phyloP scores from a whole-genome alignment of 805 yeast genomes.

The Cyberlindnera xishuangbannaensis region DNA sequence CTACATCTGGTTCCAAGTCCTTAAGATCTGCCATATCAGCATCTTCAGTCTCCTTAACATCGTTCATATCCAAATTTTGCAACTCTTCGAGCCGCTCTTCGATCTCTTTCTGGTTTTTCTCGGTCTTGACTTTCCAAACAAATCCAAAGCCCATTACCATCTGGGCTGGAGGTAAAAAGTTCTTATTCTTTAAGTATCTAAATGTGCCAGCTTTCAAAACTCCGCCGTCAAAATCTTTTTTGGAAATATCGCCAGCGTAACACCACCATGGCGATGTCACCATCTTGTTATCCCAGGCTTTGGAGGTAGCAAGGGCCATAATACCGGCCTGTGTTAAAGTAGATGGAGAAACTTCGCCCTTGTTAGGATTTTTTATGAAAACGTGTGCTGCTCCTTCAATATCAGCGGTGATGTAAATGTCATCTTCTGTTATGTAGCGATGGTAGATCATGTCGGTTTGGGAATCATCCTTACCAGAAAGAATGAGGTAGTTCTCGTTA shows the following conservation, averaged over 20 bases:
- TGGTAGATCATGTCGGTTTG: slow-evolving; percentile 80
- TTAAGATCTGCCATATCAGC: slow-evolving; percentile 7
- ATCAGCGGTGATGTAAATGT: slow-evolving; percentile 69
- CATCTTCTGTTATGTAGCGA: slow-evolving; percentile 69
- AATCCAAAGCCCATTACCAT: slow-evolving; percentile 87
- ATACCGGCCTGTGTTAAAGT: slow-evolving; percentile 88
- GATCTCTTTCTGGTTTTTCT: slow-evolving; percentile 36
- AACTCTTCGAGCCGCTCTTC: slow-evolving; percentile 22
- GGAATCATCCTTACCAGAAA: slow-evolving; percentile 77
- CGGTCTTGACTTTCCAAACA: slow-evolving; percentile 64
- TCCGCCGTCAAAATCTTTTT: slow-evolving; percentile 57
- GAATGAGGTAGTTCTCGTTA: slow-evolving; percentile 77
- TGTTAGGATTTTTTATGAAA: slow-evolving; percentile 72
- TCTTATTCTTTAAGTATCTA: slow-evolving; percentile 46
- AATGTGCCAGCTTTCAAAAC: slow-evolving; percentile 60
- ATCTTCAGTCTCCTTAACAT: slow-evolving; percentile 5
- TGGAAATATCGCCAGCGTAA: slow-evolving; percentile 61
- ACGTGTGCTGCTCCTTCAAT: slow-evolving; percentile 69
- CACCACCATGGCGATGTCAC: slow-evolving; percentile 84
- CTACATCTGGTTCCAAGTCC: slow-evolving; percentile 4
- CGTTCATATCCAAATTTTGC: slow-evolving; percentile 8
- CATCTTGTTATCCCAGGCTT: slow-evolving; percentile 85
- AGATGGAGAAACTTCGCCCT: slow-evolving; percentile 75
- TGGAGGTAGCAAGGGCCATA: slow-evolving; percentile 72
- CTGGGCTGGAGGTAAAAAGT: slow-evolving; percentile 70